Evolutionary conservation across 805 yeast genomes (phyloP).

Genomic region (Kazachstania martiniae): DNA sequence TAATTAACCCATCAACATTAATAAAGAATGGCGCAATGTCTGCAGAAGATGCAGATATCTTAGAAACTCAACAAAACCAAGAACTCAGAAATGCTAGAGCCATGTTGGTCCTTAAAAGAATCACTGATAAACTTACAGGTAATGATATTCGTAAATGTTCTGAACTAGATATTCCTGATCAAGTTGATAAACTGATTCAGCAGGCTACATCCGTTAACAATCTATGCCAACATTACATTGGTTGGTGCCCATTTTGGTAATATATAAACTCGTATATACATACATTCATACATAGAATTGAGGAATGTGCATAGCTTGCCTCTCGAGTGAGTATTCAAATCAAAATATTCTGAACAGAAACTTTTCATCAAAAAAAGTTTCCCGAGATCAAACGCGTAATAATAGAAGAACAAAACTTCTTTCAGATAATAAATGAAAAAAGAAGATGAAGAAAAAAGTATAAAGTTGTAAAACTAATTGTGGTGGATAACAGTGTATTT

Average conservation of each 20-base stretch:
- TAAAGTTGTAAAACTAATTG: too few relatives aligned
- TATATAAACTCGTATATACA: too few relatives aligned
- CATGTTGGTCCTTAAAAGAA: conserved; percentile 75
- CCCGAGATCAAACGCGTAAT: too few relatives aligned
- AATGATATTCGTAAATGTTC: conserved; percentile 71
- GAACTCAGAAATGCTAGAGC: conserved; percentile 85
- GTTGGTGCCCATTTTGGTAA: conserved; percentile 99
- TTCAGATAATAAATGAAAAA: too few relatives aligned
- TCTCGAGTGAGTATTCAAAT: too few relatives aligned
- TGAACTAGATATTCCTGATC: conserved; percentile 73
- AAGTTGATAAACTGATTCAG: conserved; percentile 86
- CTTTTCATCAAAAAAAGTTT: too few relatives aligned
- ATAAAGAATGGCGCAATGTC: conserved; percentile 64
- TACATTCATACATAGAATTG: too few relatives aligned
- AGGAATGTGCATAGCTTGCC: too few relatives aligned
- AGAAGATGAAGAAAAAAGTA: too few relatives aligned
- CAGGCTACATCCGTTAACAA: conserved; percentile 96
- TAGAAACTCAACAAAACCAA: conserved; percentile 57
- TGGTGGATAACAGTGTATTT: too few relatives aligned
- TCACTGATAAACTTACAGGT: conserved; percentile 87
- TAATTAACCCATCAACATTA: conserved; percentile 57
- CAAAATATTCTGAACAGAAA: too few relatives aligned
- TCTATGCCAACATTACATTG: conserved; percentile 90
- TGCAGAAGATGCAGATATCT: conserved; percentile 61
- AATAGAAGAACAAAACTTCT: too few relatives aligned